A percentile compares a stretch with the other conserved stretches of the same genome.
Conservation (phyloP, 352 stramenopile species). For the Phytopythium sindhum region DNA sequence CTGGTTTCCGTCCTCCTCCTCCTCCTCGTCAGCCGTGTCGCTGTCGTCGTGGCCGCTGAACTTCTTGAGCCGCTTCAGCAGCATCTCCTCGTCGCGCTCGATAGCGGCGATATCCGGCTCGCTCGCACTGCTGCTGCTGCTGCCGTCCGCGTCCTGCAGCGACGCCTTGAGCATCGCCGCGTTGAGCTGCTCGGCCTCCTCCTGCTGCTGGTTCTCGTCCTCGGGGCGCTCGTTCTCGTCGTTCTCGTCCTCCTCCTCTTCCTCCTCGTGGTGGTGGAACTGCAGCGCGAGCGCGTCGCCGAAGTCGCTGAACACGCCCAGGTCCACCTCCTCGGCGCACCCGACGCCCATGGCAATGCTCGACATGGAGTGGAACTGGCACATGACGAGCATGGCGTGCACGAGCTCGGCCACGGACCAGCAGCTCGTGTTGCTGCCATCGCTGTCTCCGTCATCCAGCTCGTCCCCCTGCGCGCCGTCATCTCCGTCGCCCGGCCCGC, state of each 20-base stretch:
- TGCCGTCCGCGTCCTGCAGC: conserved; percentile 10
- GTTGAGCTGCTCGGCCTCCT: conserved; percentile 9
- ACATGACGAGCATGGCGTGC: conserved; percentile 83
- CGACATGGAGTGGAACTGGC: conserved; percentile 78
- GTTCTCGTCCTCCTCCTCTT: neutral
- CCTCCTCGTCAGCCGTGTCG: conserved; percentile 53
- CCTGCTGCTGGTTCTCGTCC: conserved; percentile 7
- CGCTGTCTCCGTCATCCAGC: neutral
- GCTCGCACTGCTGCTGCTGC: conserved; percentile 43
- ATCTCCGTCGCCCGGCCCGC: neutral
- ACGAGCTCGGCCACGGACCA: conserved; percentile 87
- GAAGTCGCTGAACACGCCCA: conserved; percentile 66
- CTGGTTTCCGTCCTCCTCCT: conserved; percentile 31
- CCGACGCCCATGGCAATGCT: conserved; percentile 76
- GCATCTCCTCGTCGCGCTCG: conserved; percentile 66
- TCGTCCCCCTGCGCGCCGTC: neutral
- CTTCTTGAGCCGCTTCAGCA: conserved; percentile 66
- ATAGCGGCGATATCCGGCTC: conserved; percentile 71
- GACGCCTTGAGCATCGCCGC: conserved; percentile 9
- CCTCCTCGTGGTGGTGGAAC: conserved; percentile 17
- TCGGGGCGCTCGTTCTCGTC: conserved; percentile 7
- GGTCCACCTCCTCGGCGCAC: conserved; percentile 72
- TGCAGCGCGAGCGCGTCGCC: conserved; percentile 30
- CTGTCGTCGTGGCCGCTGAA: conserved; percentile 52
- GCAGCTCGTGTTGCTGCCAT: conserved; percentile 5